A percentile compares a stretch with the other conserved stretches of the same genome.
Conservation (phyloP, 805 yeast species). For the Hanseniaspora meyeri region DNA sequence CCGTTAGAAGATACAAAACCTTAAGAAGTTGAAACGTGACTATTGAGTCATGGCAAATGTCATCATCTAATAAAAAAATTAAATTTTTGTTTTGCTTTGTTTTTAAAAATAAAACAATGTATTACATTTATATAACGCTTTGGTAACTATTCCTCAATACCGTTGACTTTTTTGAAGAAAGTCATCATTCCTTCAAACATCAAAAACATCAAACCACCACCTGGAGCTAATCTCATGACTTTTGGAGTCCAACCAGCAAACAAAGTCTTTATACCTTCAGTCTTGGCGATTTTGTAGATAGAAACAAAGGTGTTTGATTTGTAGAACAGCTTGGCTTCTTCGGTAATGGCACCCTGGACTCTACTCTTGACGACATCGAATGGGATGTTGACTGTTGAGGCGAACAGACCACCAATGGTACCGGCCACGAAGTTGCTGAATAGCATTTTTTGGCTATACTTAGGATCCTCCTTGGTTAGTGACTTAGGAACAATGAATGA, state of each 20-base stretch:
- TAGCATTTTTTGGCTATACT: slow-evolving; percentile 28
- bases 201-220: slow-evolving; percentile 95
- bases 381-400: slow-evolving; percentile 92
- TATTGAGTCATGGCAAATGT: neutral
- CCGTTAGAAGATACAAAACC: no score
- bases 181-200: slow-evolving; percentile 95
- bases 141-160: slow-evolving; percentile 8
- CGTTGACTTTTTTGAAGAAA: slow-evolving; percentile 50
- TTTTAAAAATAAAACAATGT: neutral
- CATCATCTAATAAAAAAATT: no score
- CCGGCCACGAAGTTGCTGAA: slow-evolving; percentile 80
- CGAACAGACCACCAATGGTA: slow-evolving; percentile 90
- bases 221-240: slow-evolving; percentile 95
- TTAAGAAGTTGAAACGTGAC: neutral
- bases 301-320: slow-evolving; percentile 64
- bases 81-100: no score
- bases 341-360: slow-evolving; percentile 63
- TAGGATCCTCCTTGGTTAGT: slow-evolving; percentile 55
- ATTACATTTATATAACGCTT: no score
- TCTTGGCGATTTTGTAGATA: slow-evolving; percentile 44
- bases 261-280: slow-evolving; percentile 85
- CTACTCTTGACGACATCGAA: slow-evolving; percentile 95
- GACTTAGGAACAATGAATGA: slow-evolving; percentile 60
- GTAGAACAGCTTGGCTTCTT: slow-evolving; percentile 84
- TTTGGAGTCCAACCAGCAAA: slow-evolving; percentile 96